Evolutionary conservation across 371 early-diverging fungal species (phyloP), one percentile per base, ranked within the genome.

Genomic region (Syncephalastrum sp.): DNA sequence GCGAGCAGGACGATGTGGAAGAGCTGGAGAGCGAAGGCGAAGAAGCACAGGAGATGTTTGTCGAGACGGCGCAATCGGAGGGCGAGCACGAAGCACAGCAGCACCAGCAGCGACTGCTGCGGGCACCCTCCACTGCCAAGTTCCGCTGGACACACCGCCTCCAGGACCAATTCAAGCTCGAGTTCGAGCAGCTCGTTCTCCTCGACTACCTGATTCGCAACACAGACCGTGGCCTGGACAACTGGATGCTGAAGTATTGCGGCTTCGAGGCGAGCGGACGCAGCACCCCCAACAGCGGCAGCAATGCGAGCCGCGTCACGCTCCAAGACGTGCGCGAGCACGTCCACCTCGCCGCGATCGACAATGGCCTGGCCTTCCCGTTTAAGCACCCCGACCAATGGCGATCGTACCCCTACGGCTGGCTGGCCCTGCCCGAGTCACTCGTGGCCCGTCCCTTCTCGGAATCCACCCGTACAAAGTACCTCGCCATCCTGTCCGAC

Each of bases 301-400:
- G 44, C 67, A 48, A 21, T 51, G 53, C 8, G 58, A 71, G 1
- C 54, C 57, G 55, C 56, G 44, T 57, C 47, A 42, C 50, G 44
- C 15, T 57, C 47, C 5, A 33, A 0, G 38, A 33, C 38, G 15
- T 46, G 54, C 38, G 46, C 47, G 48, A 53, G 33, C 49, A 84
- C 59, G 66, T 87, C 15, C 83, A 84, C 54, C 71, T 94, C 15
- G 92, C 92, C 1, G 94, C 92, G 19, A 96, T 96, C 47, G 96
- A 96, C 68, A 91, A 96, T 65, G 96, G 96, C 2, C 80, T 96
- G 12, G 91, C 95, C 0, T 95, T 95, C 56, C 96, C 96, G 0
- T 91, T 84, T 66, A 93, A 96, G 63, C 96, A 96, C 64, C 96
- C 96, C 0, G 92, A 96, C 69, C 75, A 87, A 50, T 90, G 89